A percentile compares a stretch with the other conserved stretches of the same genome.
phyloP scores from a whole-genome alignment of 2,329 filamentous ascomycete species.

The Nakataea oryzae region DNA sequence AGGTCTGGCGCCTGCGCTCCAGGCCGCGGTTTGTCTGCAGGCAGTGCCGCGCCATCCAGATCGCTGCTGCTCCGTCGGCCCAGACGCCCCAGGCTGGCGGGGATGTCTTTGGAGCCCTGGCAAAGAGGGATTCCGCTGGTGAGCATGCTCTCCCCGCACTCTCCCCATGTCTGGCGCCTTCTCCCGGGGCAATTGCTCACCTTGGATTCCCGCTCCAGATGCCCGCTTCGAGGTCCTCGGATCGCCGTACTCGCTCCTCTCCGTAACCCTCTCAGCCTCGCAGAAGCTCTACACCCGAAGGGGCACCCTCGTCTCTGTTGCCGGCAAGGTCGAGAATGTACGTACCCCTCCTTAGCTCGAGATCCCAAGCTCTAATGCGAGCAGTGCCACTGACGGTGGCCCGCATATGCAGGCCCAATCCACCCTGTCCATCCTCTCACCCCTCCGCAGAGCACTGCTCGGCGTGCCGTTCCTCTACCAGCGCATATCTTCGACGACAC shows the following conservation, averaged over 20 bases:
- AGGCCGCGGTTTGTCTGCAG: constrained; percentile 32
- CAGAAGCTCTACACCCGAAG: constrained; percentile 87
- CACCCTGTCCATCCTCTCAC: constrained; percentile 77
- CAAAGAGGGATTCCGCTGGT: constrained; percentile 39
- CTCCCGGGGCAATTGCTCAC: background rate
- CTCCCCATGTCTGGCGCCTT: background rate
- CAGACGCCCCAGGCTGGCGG: constrained; percentile 37
- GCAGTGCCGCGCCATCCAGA: constrained; percentile 51
- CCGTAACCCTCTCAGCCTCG: constrained; percentile 83
- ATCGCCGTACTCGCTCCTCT: constrained; percentile 84
- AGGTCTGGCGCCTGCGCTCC: constrained; percentile 15
- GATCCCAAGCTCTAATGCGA: too few relatives aligned
- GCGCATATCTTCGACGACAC: constrained; percentile 74
- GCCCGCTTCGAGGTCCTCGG: constrained; percentile 91
- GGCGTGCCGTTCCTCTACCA: constrained; percentile 96
- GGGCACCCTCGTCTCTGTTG: constrained; percentile 82
- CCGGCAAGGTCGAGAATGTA: constrained; percentile 86
- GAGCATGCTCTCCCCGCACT: constrained; percentile 7
- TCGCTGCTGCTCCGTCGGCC: constrained; percentile 49
- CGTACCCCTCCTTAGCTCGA: constrained; percentile 12
- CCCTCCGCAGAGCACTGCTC: constrained; percentile 66
- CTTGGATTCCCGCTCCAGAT: constrained; percentile 43
- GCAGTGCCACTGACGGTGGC: background rate
- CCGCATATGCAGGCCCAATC: constrained; percentile 77
- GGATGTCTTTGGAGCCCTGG: constrained; percentile 45